Evolutionary conservation across 108 stramenopile genomes (phyloP), one percentile per base, ranked within the genome.

Genomic region (Ochromonas danica): DNA sequence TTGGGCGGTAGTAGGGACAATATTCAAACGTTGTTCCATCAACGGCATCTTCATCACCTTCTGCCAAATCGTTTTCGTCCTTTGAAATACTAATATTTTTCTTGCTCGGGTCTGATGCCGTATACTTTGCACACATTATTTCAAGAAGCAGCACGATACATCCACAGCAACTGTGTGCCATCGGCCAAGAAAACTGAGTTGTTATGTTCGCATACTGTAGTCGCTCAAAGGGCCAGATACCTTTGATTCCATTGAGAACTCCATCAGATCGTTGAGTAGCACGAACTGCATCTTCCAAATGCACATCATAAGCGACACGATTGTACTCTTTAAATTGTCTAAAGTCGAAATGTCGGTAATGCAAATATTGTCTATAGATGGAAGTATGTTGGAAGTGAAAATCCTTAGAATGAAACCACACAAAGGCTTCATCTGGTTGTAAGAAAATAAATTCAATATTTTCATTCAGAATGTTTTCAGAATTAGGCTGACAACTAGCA

Each of bases 231-330:
- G 63, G 63, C 63, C 63, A 67, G 63, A 67, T 33, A 67, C 63
- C 63, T 67, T 67, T 67, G 17, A 67, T 67, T 33, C 63, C 63
- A 67, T 67, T 67, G 30, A 67, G 63, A 67, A 67, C 63, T 31
- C 17, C 30, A 33, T 67, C 63, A 31, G 63, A 67, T 67, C 31
- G 17, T 67, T 22, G 30, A 31, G 17, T 33, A 67, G 63, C 63
- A 31, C 31, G 63, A 31, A 67, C 30, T 31, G 63, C 63, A 67
- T 67, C 63, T 67, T 33, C 31, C 63, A 67, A 31, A 33, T 67
- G 63, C 30, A 31, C 17, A 67, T 67, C 63, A 33, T 67, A 67
- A 67, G 63, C 17, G 31, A 31, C 17, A 31, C 63, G 63, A 31
- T 33, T 67, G 31, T 67, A 67, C 63, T 22, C 30, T 67, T 67